Evolutionary conservation across 2,329 filamentous ascomycete species (phyloP), one percentile per base, ranked within the genome.

Genomic region (Hypoxylon sp.): DNA sequence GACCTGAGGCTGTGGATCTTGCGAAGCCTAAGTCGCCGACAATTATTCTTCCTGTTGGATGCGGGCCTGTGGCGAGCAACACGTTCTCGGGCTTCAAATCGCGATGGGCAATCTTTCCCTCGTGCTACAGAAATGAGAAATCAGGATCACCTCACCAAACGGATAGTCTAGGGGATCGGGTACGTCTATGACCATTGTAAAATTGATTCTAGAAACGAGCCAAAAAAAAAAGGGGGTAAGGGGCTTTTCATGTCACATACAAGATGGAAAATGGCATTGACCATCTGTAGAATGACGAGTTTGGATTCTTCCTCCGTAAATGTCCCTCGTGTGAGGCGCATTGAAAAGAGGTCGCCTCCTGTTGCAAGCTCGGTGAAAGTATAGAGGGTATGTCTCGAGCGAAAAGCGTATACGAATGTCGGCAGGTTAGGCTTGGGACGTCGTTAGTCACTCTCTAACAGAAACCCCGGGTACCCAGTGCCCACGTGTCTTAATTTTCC

Each of bases 351-450:
- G 65, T 87, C 85, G 0, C 85, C 85, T 0, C 87, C 82, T 3
- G 82, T 79, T 0, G 86, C 86, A 33, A 89, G 78, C 52, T 88
- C 85, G 1, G 82, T 85, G 61, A 89, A 87, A 0, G 84, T 82
- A 62, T 85, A 87, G 80, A 87, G 70, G 14, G 78, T 82, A 58
- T 83, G 76, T 2, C 76, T 74, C 3, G 84, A 86, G 42, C 77
- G 76, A 50, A 85, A 84, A 0, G 85, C 83, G 46, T 85, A 83
- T 36, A 81, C 78, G 57, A 86, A 84, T 11, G 79, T 76, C 5
- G 87, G 75, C 46, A 88, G 82, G 64, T 88, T 86, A 4, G 85
- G 85, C 85, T 88, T 63, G 18, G 0, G 20, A 18, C 9, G 12
- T 36, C 16, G 33, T 61, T 33, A 40, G 8, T 3, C 4, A 14